Evolutionary conservation across 1,139 yeast species (phyloP).

Genomic region (Meyerozyma carpophila): DNA sequence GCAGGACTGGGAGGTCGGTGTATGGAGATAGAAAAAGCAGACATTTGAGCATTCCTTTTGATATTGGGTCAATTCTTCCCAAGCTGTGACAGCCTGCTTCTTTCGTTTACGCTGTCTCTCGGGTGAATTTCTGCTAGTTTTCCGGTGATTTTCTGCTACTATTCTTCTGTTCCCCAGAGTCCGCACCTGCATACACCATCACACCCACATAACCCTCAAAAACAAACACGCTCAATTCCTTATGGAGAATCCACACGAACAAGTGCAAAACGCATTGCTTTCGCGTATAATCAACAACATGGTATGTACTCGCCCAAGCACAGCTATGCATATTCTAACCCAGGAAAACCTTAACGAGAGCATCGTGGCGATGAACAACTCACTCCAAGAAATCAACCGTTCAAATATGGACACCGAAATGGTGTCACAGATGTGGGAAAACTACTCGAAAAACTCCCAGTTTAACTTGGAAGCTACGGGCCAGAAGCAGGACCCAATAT

Average conservation of each 20-base stretch:
- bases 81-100: no score
- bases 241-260: slow-evolving; percentile 91
- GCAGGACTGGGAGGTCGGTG: background rate
- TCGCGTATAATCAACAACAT: slow-evolving; percentile 74
- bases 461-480: slow-evolving; percentile 72
- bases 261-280: slow-evolving; percentile 72
- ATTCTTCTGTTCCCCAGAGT: background rate
- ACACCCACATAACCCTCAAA: background rate
- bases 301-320: slow-evolving; percentile 38
- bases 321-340: background rate
- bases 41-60: no score
- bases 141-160: background rate
- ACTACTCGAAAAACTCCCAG: slow-evolving; percentile 65
- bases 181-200: background rate
- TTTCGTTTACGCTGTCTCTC: background rate
- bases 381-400: slow-evolving; percentile 56
- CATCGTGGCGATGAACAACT: slow-evolving; percentile 55
- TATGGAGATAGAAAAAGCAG: no score
- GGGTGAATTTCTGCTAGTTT: background rate
- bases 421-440: slow-evolving; percentile 78
- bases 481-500: slow-evolving; percentile 52
- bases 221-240: background rate
- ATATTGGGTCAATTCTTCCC: no score
- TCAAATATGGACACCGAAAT: slow-evolving; percentile 69
- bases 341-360: slow-evolving; percentile 71